These are phyloP conservation scores for Paratinospora sagittata DNA, from an alignment of 164 flowering plant species.

Conservation along the genomic window DNA sequence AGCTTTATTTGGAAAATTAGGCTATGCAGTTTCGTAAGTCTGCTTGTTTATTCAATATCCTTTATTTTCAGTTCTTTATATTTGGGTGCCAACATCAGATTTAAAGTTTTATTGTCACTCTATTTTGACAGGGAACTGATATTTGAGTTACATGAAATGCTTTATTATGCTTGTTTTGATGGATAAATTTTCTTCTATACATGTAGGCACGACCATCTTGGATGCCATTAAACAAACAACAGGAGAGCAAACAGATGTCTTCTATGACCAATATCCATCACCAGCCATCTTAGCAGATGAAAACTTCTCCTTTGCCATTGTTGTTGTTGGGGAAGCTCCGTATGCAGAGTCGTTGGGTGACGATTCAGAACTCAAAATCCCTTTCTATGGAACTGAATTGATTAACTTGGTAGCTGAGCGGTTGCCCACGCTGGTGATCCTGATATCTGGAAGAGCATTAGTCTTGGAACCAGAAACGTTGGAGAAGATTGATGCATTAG, in stretches of 20 bases:
- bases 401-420: conserved; percentile 39
- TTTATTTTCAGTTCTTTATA: no score
- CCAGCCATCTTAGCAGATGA: conserved; percentile 35
- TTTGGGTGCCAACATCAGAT: no score
- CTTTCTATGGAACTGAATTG: conserved; percentile 46
- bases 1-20: no score
- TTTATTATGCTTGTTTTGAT: not conserved
- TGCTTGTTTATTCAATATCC: no score
- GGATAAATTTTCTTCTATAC: not conserved
- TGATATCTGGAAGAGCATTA: conserved; percentile 76
- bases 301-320: conserved; percentile 63
- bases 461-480: conserved; percentile 48
- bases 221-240: conserved; percentile 58
- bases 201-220: conserved; percentile 64
- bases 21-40: no score
- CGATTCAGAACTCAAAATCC: conserved; percentile 48
- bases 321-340: conserved; percentile 76
- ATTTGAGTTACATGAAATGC: no score
- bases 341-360: conserved; percentile 73
- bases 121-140: no score
- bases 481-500: conserved; percentile 57
- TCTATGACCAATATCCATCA: conserved; percentile 51
- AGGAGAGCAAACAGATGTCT: conserved; percentile 49
- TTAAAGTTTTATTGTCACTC: no score
- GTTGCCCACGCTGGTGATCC: conserved; percentile 61